phyloP scores from a whole-genome alignment of 306 rosid species.

The Hippophae tibetana region DNA sequence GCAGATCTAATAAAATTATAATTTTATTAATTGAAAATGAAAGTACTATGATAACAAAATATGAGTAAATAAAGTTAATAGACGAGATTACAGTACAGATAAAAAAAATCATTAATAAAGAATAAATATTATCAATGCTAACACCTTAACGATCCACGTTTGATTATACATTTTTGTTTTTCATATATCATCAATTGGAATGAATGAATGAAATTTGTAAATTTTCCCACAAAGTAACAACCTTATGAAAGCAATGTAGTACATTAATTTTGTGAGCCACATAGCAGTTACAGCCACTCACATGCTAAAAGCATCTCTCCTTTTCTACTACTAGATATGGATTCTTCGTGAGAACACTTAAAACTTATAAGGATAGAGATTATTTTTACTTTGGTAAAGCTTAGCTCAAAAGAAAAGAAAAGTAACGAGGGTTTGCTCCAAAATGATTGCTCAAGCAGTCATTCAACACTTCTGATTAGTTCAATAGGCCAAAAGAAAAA shows the following conservation, averaged over 20 bases:
- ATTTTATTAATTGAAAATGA: no score
- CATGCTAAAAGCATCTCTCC: conserved; percentile 29
- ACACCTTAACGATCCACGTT: no score
- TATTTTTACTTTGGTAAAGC: conserved; percentile 12
- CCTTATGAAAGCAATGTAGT: conserved; percentile 28
- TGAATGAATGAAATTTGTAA: no score
- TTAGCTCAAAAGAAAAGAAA: conserved; percentile 22
- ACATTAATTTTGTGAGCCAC: conserved; percentile 4
- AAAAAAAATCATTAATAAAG: no score
- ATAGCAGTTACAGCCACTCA: conserved; percentile 39
- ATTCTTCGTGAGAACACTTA: not conserved
- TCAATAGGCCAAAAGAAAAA: no score
- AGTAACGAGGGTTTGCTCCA: conserved; percentile 12
- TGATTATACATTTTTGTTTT: no score
- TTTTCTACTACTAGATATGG: conserved; percentile 14
- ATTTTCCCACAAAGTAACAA: not conserved
- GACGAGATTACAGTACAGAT: no score
- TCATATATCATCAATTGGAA: no score
- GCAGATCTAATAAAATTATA: no score
- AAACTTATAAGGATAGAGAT: not conserved
- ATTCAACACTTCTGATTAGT: not conserved
- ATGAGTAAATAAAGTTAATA: no score
- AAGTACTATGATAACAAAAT: no score
- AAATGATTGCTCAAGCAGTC: conserved; percentile 18
- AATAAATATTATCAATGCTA: no score